Percentiles rank a stretch among this genome's conserved stretches.
Evolutionary conservation across 768 basidiomycete species (phyloP).

Genomic region (Sporobolomyces roseus): DNA sequence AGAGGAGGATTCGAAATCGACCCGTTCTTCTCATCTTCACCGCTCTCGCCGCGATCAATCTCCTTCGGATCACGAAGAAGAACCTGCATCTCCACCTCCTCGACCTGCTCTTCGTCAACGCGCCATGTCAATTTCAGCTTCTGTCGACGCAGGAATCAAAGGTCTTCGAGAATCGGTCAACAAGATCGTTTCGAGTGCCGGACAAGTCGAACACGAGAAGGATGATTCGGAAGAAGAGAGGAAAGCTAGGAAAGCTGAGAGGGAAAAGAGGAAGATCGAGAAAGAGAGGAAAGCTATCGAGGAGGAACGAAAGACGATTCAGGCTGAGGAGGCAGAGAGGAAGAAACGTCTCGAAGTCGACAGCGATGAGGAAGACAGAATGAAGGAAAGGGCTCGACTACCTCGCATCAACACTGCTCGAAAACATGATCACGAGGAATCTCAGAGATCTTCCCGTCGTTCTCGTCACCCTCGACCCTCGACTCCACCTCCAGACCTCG

Average conservation of each 20-base stretch:
- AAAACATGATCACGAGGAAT: neutral
- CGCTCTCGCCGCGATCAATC: neutral
- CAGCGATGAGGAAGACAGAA: conserved; percentile 5
- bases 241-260: neutral
- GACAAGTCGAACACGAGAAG: neutral
- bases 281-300: neutral
- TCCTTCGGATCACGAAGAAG: neutral
- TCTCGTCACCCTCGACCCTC: neutral
- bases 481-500: too few species aligned
- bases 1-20: neutral
- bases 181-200: conserved; percentile 19
- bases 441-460: neutral
- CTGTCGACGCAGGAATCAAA: conserved; percentile 18
- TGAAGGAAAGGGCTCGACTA: neutral
- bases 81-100: neutral
- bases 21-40: too few species aligned
- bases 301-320: neutral
- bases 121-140: conserved; percentile 28
- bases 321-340: neutral
- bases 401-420: neutral
- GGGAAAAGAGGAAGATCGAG: neutral
- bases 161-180: conserved; percentile 25
- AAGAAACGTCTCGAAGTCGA: neutral
- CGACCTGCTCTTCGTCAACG: conserved; percentile 12
- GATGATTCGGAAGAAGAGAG: neutral